These are phyloP conservation scores for Cyclotella kingstonii DNA, from an alignment of 108 stramenopile species.

Conservation along the genomic window DNA sequence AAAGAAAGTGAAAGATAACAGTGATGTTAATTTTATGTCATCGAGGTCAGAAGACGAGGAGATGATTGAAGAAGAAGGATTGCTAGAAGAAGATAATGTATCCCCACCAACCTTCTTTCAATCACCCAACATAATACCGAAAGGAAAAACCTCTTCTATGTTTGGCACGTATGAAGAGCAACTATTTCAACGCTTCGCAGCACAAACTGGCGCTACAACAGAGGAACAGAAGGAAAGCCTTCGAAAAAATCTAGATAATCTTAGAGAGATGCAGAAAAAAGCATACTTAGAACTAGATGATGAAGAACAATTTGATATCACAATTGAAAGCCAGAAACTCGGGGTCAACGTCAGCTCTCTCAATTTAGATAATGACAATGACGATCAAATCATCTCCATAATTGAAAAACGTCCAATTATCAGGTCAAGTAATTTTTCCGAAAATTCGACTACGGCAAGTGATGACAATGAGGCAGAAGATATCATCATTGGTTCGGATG, in stretches of 20 bases:
- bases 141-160: slow-evolving; percentile 22
- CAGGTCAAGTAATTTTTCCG: background rate
- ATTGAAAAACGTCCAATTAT: slow-evolving; percentile 24
- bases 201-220: slow-evolving; percentile 52
- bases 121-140: background rate
- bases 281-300: background rate
- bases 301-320: slow-evolving; percentile 15
- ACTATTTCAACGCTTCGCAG: slow-evolving; percentile 50
- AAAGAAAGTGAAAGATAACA: background rate
- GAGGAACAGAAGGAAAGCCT: slow-evolving; percentile 65
- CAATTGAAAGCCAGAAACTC: slow-evolving; percentile 19
- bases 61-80: background rate
- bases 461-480: slow-evolving; percentile 6
- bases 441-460: background rate
- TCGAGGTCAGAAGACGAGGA: background rate
- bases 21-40: background rate
- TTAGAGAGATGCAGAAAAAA: slow-evolving; percentile 31
- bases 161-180: slow-evolving; percentile 77
- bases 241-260: slow-evolving; percentile 43
- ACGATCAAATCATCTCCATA: slow-evolving; percentile 24
- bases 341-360: slow-evolving; percentile 15
- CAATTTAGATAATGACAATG: slow-evolving; percentile 24
- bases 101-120: slow-evolving; percentile 45
- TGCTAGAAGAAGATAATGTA: background rate
- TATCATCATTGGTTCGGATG: slow-evolving; percentile 40